Evolutionary conservation across 495 filamentous ascomycete genomes (phyloP).

Genomic region (Penicillium mononematosum): DNA sequence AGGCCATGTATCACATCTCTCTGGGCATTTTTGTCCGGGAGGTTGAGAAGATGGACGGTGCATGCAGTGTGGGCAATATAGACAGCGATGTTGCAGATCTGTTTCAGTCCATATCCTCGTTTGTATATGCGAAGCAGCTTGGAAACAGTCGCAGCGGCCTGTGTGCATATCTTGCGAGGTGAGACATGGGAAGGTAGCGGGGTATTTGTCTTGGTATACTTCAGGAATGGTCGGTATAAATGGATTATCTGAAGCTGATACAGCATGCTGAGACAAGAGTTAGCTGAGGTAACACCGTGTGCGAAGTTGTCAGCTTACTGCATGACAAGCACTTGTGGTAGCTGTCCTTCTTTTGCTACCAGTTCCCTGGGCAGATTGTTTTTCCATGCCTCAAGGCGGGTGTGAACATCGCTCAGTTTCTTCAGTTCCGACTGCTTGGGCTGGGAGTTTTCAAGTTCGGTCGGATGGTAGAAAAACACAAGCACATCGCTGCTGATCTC

Average conservation of each 20-base stretch:
- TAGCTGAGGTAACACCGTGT: constrained; percentile 20
- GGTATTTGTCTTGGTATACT: constrained; percentile 76
- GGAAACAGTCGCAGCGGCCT: constrained; percentile 83
- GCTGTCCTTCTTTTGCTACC: constrained; percentile 82
- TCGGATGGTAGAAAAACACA: constrained; percentile 85
- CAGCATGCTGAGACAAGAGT: constrained; percentile 72
- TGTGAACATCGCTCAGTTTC: constrained; percentile 87
- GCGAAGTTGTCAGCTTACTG: constrained; percentile 62
- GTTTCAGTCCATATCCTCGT: constrained; percentile 81
- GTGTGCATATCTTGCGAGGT: constrained; percentile 84
- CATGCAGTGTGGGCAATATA: constrained; percentile 94
- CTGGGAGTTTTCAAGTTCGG: constrained; percentile 55
- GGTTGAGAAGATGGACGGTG: constrained; percentile 90
- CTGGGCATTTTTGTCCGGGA: constrained; percentile 83
- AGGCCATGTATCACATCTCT: constrained; percentile 87
- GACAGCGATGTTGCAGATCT: constrained; percentile 93
- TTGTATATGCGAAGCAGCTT: constrained; percentile 93
- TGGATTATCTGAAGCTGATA: constrained; percentile 96
- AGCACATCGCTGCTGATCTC: constrained; percentile 93
- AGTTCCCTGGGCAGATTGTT: constrained; percentile 82
- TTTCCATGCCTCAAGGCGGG: constrained; percentile 87
- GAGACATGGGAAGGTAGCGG: constrained; percentile 86
- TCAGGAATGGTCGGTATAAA: constrained; percentile 93
- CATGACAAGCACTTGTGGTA: constrained; percentile 89
- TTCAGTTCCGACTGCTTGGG: constrained; percentile 81